These are phyloP conservation scores for Termitomyces sp. DNA, from an alignment of 1,284 basidiomycete genomes.

Conservation along the genomic window DNA sequence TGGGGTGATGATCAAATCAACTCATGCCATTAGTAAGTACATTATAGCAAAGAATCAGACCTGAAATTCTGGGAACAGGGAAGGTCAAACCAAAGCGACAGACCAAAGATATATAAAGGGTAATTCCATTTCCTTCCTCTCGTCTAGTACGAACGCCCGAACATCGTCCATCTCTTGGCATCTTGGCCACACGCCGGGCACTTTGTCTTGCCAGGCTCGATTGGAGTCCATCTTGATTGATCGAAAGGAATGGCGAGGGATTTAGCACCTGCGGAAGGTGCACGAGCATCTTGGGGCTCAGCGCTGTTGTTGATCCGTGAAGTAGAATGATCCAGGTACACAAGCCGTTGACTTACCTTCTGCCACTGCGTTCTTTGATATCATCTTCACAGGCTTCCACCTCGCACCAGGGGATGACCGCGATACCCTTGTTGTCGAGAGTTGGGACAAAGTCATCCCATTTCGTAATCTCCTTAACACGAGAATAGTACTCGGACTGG, in stretches of 20 bases:
- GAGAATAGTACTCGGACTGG: conserved; percentile 69
- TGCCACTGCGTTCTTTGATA: conserved; percentile 92
- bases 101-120: conserved; percentile 8
- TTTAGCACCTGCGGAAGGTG: conserved; percentile 98
- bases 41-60: neutral
- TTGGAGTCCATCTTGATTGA: conserved; percentile 75
- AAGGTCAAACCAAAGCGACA: conserved; percentile 5
- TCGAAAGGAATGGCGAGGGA: conserved; percentile 97
- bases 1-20: conserved; percentile 10
- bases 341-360: conserved; percentile 56
- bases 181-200: conserved; percentile 82
- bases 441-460: conserved; percentile 94
- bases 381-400: conserved; percentile 92
- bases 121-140: conserved; percentile 1
- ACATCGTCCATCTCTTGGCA: conserved; percentile 91
- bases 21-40: conserved; percentile 9
- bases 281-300: conserved; percentile 87
- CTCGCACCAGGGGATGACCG: conserved; percentile 97
- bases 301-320: conserved; percentile 39
- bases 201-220: conserved; percentile 76
- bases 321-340: conserved; percentile 7
- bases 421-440: conserved; percentile 85
- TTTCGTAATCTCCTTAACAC: conserved; percentile 69
- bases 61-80: neutral
- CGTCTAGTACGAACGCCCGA: conserved; percentile 74